phyloP scores from a whole-genome alignment of 495 filamentous ascomycete genomes.

The Neurospora sp. region DNA sequence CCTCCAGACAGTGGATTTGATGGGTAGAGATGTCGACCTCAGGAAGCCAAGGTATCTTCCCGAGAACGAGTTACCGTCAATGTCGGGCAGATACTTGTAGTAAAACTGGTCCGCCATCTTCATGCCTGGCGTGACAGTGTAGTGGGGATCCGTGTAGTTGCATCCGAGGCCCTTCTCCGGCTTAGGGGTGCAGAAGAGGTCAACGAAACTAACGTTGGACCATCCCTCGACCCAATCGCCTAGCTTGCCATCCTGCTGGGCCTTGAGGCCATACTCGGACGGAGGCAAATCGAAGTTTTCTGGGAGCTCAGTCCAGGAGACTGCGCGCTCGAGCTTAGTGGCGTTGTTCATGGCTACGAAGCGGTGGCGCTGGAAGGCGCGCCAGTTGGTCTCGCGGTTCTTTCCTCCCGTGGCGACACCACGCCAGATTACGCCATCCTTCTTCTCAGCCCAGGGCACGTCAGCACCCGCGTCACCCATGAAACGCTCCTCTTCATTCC shows the following conservation, averaged over 20 bases:
- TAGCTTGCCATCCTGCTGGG: slow-evolving; percentile 16
- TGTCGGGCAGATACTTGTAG: slow-evolving; percentile 53
- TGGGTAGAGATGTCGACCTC: slow-evolving; percentile 49
- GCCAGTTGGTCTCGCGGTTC: slow-evolving; percentile 57
- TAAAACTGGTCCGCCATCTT: slow-evolving; percentile 48
- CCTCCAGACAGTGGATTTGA: slow-evolving; percentile 65
- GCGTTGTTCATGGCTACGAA: slow-evolving; percentile 60
- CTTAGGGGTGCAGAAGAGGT: slow-evolving; percentile 29
- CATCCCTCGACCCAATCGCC: slow-evolving; percentile 27
- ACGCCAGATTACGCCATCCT: slow-evolving; percentile 52
- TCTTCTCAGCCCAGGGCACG: slow-evolving; percentile 46
- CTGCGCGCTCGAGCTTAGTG: slow-evolving; percentile 40
- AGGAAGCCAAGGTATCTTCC: slow-evolving; percentile 62
- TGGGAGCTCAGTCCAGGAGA: slow-evolving; percentile 18
- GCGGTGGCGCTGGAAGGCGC: slow-evolving; percentile 61
- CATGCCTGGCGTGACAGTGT: slow-evolving; percentile 21
- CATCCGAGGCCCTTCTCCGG: slow-evolving; percentile 28
- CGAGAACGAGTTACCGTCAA: slow-evolving; percentile 65
- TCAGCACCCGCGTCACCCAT: slow-evolving; percentile 41
- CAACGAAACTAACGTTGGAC: slow-evolving; percentile 33
- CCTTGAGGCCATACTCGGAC: slow-evolving; percentile 20
- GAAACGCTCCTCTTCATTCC: slow-evolving; percentile 59
- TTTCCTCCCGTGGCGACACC: slow-evolving; percentile 59
- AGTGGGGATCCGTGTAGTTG: slow-evolving; percentile 41
- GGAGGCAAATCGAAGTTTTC: slow-evolving; percentile 29